A percentile compares a stretch with the other conserved stretches of the same genome.
Conservation (phyloP, 768 basidiomycete genomes). For the Lactarius pseudohatsudake region DNA sequence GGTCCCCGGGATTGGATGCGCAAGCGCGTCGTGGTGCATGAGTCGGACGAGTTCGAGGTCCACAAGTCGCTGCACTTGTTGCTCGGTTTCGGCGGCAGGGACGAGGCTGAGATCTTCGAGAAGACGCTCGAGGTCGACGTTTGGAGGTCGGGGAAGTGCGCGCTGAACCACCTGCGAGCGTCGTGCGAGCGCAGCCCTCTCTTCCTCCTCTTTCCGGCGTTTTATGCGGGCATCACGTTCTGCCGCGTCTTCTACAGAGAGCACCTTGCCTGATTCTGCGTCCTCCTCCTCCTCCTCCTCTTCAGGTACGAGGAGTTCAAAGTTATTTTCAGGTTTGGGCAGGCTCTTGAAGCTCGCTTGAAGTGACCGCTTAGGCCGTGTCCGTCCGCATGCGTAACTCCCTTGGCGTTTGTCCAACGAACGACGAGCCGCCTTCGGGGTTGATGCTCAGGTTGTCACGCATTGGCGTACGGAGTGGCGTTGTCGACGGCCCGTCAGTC, state of each 20-base stretch:
- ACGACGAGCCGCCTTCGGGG: slow-evolving; percentile 55
- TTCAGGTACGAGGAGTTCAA: slow-evolving; percentile 89
- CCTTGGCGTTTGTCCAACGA: slow-evolving; percentile 68
- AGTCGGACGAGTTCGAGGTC: slow-evolving; percentile 76
- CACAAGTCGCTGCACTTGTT: slow-evolving; percentile 54
- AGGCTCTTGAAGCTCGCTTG: slow-evolving; percentile 79
- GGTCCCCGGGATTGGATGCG: slow-evolving; percentile 87
- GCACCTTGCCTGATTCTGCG: slow-evolving; percentile 36
- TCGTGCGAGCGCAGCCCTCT: slow-evolving; percentile 74
- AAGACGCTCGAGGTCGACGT: slow-evolving; percentile 69
- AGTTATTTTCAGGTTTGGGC: slow-evolving; percentile 95
- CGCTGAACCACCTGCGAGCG: slow-evolving; percentile 80
- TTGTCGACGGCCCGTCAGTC: slow-evolving; percentile 48
- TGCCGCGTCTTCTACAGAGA: slow-evolving; percentile 85
- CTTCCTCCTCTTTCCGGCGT: slow-evolving; percentile 70
- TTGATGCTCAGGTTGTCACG: slow-evolving; percentile 93
- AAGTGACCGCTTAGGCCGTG: slow-evolving; percentile 72
- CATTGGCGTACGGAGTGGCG: slow-evolving; percentile 92
- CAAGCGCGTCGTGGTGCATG: slow-evolving; percentile 84
- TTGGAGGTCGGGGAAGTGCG: slow-evolving; percentile 81
- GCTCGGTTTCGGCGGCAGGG: slow-evolving; percentile 39
- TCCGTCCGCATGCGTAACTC: slow-evolving; percentile 63
- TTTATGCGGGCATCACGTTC: slow-evolving; percentile 80
- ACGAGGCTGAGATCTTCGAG: slow-evolving; percentile 57
- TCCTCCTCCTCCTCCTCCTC: slow-evolving; percentile 59